Conservation (phyloP, 2,329 filamentous ascomycete species). For the Lachnellula subtilissima region DNA sequence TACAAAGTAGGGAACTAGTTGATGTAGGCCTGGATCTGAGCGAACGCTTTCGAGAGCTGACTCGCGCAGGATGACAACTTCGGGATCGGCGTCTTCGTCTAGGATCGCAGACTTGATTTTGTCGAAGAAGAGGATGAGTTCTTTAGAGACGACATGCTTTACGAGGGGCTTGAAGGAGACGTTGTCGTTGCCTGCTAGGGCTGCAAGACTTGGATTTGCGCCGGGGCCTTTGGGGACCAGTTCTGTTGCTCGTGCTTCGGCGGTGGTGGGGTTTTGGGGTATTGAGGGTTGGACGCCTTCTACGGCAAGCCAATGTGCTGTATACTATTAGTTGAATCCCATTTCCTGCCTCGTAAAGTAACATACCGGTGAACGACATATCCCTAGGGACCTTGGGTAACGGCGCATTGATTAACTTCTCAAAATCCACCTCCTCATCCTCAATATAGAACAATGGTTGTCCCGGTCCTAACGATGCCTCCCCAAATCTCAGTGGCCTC, state of each 20-base stretch:
- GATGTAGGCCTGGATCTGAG: conserved; percentile 88
- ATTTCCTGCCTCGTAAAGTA: background rate
- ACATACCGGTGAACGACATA: conserved; percentile 79
- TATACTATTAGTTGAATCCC: conserved; percentile 8
- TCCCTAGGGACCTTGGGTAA: conserved; percentile 92
- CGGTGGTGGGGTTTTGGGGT: conserved; percentile 87
- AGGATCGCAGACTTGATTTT: conserved; percentile 87
- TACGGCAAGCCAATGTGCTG: conserved; percentile 94
- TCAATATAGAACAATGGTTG: conserved; percentile 97
- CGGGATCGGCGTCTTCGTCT: conserved; percentile 80
- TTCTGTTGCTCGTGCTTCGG: conserved; percentile 78
- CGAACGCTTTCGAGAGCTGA: conserved; percentile 81
- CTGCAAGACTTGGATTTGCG: conserved; percentile 78
- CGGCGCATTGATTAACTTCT: conserved; percentile 96
- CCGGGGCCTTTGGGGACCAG: conserved; percentile 85
- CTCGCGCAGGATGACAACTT: conserved; percentile 64
- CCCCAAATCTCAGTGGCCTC: conserved; percentile 81
- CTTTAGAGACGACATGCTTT: conserved; percentile 93
- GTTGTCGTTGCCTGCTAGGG: conserved; percentile 77
- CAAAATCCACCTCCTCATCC: conserved; percentile 97
- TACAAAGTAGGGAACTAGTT: conserved; percentile 93
- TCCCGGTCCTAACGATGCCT: conserved; percentile 87
- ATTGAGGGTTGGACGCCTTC: conserved; percentile 97
- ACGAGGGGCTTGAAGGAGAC: conserved; percentile 82
- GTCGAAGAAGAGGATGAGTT: conserved; percentile 94